A percentile compares a stretch with the other conserved stretches of the same genome.
Conservation (phyloP, 2,329 filamentous ascomycete genomes). For the Pseudogymnoascus sp. region DNA sequence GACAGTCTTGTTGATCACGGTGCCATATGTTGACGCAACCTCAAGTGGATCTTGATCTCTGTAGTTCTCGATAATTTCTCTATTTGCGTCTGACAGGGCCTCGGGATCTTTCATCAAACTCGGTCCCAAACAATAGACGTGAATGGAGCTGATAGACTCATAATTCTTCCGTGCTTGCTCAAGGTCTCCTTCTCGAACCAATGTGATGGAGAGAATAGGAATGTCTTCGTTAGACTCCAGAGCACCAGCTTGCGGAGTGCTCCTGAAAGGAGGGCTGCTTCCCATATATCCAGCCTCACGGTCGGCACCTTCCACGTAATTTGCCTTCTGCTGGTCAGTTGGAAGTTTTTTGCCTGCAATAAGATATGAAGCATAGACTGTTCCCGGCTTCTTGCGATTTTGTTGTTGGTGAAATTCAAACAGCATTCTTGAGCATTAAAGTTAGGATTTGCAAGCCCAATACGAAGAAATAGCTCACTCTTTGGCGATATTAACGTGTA, state of each 20-base stretch:
- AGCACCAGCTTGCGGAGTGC: conserved; percentile 41
- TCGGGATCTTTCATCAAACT: conserved; percentile 47
- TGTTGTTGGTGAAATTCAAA: conserved; percentile 76
- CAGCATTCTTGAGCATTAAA: conserved; percentile 55
- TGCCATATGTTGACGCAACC: conserved; percentile 55
- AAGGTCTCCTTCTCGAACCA: conserved; percentile 66
- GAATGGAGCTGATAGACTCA: conserved; percentile 65
- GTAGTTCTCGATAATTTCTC: conserved; percentile 49
- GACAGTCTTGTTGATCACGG: conserved; percentile 66
- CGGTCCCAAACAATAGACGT: conserved; percentile 78
- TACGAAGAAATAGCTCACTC: conserved; percentile 44
- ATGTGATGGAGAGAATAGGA: conserved; percentile 49
- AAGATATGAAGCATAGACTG: conserved; percentile 87
- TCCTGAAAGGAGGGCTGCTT: conserved; percentile 42
- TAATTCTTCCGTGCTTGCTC: conserved; percentile 43
- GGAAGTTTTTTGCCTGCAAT: conserved; percentile 57
- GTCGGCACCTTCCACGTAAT: conserved; percentile 28
- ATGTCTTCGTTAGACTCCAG: conserved; percentile 35
- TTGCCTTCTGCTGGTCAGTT: not conserved
- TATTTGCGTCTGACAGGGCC: conserved; percentile 59
- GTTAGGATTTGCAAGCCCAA: not conserved
- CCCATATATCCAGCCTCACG: conserved; percentile 60
- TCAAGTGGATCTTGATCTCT: conserved; percentile 50
- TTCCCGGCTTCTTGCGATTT: conserved; percentile 63
- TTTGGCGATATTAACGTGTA: conserved; percentile 83